Percentiles rank a stretch among this genome's conserved stretches.
Conservation (phyloP, 2,329 filamentous ascomycete genomes). For the Talaromyces amestolkiae region DNA sequence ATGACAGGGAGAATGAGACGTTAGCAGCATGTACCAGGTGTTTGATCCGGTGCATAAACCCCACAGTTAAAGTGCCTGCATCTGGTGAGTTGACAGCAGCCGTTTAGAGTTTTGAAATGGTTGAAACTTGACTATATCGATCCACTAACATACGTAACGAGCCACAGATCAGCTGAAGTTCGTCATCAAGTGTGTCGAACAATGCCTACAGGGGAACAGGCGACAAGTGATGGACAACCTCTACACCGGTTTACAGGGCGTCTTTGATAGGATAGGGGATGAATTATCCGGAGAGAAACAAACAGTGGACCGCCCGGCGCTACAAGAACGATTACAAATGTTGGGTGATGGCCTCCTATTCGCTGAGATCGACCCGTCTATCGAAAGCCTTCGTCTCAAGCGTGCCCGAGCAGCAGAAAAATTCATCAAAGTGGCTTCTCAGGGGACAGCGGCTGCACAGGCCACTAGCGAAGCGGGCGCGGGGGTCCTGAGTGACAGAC, state of each 20-base stretch:
- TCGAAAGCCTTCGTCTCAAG: slow-evolving; percentile 38
- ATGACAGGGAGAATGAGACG: slow-evolving; percentile 33
- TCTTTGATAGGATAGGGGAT: slow-evolving; percentile 33
- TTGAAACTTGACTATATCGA: neutral
- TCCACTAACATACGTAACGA: slow-evolving; percentile 6
- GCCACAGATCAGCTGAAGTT: slow-evolving; percentile 12
- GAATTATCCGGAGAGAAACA: slow-evolving; percentile 23
- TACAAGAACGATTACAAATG: slow-evolving; percentile 29
- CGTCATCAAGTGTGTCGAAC: slow-evolving; percentile 28
- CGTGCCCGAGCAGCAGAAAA: slow-evolving; percentile 37
- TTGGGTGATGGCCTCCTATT: slow-evolving; percentile 33
- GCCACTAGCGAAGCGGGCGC: neutral
- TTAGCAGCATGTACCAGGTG: slow-evolving; percentile 41
- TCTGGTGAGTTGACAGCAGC: slow-evolving; percentile 27
- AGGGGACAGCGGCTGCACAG: slow-evolving; percentile 19
- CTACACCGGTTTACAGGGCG: slow-evolving; percentile 35
- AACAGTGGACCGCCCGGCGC: slow-evolving; percentile 24
- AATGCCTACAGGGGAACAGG: slow-evolving; percentile 33
- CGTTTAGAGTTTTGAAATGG: neutral
- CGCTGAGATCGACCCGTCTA: slow-evolving; percentile 33
- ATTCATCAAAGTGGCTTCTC: slow-evolving; percentile 31
- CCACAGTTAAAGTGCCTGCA: slow-evolving; percentile 24
- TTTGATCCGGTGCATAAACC: slow-evolving; percentile 39
- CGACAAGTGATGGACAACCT: slow-evolving; percentile 35
- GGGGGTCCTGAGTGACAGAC: slow-evolving; percentile 22